Conservation (phyloP, 371 early-diverging fungal genomes). For the Batrachochytrium dendrobatidis region DNA sequence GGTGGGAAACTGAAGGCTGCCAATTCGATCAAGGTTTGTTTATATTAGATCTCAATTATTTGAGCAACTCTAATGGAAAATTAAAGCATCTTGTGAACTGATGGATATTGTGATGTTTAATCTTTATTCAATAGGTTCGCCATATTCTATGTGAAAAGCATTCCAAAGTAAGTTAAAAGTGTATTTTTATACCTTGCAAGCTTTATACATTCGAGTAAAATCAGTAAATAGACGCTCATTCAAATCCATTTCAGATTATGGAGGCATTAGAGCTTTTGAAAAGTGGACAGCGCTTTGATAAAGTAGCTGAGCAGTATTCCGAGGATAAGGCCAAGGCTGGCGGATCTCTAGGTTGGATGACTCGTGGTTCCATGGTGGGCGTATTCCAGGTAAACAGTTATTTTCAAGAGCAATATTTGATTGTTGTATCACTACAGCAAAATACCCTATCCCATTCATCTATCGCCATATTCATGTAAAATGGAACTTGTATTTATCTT, state of each 20-base stretch:
- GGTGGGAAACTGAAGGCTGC: conserved; percentile 60
- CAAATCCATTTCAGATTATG: conserved; percentile 16
- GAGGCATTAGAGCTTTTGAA: conserved; percentile 33
- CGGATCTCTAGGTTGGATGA: conserved; percentile 78
- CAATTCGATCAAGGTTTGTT: conserved; percentile 62
- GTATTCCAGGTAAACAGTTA: conserved; percentile 53
- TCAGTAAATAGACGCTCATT: background rate
- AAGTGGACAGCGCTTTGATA: conserved; percentile 35
- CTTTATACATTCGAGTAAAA: conserved; percentile 1
- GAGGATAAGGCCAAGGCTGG: conserved; percentile 84
- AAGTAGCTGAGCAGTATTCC: conserved; percentile 67
- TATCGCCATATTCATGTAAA: background rate
- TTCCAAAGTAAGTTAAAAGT: conserved; percentile 7
- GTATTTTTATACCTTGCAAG: conserved; percentile 10
- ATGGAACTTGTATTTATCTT: too few species aligned
- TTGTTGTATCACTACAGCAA: background rate
- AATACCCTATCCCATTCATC: background rate
- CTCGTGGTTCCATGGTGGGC: conserved; percentile 83
- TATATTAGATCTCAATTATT: too few species aligned
- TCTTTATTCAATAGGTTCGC: too few species aligned
- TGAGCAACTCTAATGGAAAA: too few species aligned
- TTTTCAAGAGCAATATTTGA: too few species aligned
- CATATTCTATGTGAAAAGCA: conserved; percentile 33
- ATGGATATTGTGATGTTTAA: too few species aligned
- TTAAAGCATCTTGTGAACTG: too few species aligned